Evolutionary conservation across 345 rosid genomes (phyloP).

Genomic region (Populus deltoides): DNA sequence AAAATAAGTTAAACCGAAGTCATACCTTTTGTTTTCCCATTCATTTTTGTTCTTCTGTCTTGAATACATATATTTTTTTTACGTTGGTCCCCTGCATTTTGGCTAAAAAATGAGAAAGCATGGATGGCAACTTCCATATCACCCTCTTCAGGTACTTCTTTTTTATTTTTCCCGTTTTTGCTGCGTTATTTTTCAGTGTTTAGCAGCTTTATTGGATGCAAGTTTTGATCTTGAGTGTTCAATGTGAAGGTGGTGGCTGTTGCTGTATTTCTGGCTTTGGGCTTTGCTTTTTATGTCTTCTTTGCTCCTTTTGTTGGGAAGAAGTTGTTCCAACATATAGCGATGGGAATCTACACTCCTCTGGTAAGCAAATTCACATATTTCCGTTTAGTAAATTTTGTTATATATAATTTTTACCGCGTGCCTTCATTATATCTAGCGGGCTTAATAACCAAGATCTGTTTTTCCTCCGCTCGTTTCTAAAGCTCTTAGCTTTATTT

Average conservation of each 20-base stretch:
- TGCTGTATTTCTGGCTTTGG: conserved; percentile 95
- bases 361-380: conserved; percentile 51
- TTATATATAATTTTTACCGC: neutral
- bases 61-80: conserved; percentile 16
- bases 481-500: neutral
- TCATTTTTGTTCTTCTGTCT: conserved; percentile 14
- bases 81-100: conserved; percentile 40
- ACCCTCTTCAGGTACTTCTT: conserved; percentile 83
- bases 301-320: conserved; percentile 97
- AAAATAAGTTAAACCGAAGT: conserved; percentile 18
- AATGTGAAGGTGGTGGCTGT: conserved; percentile 89
- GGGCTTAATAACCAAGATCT: conserved; percentile 43
- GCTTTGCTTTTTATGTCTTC: conserved; percentile 97
- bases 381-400: neutral
- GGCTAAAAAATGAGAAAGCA: conserved; percentile 74
- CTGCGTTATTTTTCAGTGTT: neutral
- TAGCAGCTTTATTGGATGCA: neutral
- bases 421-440: neutral
- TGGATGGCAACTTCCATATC: conserved; percentile 99
- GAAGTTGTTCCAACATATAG: conserved; percentile 68
- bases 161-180: neutral
- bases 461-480: conserved; percentile 19
- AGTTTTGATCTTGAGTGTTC: conserved; percentile 25
- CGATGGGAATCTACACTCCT: conserved; percentile 91
- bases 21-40: conserved; percentile 4